Base-by-base conservation (phyloP, 1,284 basidiomycete species). In the Marasmius oreades region DNA sequence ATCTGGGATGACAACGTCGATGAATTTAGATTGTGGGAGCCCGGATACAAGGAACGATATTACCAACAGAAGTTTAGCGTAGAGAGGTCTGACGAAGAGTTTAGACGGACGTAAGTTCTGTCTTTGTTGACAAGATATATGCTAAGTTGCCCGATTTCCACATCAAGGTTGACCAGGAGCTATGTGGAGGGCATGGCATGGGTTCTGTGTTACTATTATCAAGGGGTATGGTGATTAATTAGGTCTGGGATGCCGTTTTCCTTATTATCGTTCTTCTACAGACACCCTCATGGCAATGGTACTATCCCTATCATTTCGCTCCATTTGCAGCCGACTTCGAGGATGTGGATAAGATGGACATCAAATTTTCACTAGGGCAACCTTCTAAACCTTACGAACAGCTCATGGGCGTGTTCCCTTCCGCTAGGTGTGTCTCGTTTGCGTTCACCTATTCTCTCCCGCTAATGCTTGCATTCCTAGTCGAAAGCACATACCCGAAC, bases 241-340 rank as follows among this genome's bases (percentile, higher is more conserved):
- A 46, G 20, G 24, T 20, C 39, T 42, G 7, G n/a, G 5, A 7
- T 31, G 8, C 34, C 5, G 52, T 62, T 51, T 20, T 39, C 8
- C 57, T 55, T 56, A 42, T 51, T 24, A 47, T 26, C 24, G n/a
- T 59, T 31, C 45, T 56, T 31, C 53, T 56, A 16, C 58, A 93
- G 91, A 86, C 90, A n/a, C 94, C 96, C 3, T 96, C 95, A 1
- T 99, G 97, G 97, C 88, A 95, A 66, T 99, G 97, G 97, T 99
- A 90, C 73, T 99, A 98, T 69, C 97, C 97, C 0, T 97, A 92
- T 69, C 96, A 99, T 73, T 99, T 96, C 70, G 94, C 97, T 4
- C 97, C 97, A 0, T 99, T 99, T 69, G 97, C 97, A 5, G 89
- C 90, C 58, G 97, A 99, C 71, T 98, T 99, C 65, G 82, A 84